Evolutionary conservation across 352 stramenopile species (phyloP).

Genomic region (Phytopythium cucurbitacearum): DNA sequence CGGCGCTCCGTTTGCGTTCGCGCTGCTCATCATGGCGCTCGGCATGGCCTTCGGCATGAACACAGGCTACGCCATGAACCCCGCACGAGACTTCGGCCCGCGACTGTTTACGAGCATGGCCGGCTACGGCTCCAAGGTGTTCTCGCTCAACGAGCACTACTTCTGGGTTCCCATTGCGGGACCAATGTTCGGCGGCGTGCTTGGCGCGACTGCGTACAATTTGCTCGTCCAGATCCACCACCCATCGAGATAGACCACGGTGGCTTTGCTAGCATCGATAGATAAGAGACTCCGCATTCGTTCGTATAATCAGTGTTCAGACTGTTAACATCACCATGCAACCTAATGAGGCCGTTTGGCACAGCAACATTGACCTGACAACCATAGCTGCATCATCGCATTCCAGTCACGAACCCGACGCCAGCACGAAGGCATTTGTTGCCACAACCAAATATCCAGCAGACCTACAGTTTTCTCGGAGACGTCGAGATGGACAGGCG

Average conservation of each 20-base stretch:
- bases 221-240: conserved; percentile 54
- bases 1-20: conserved; percentile 35
- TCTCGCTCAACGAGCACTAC: conserved; percentile 31
- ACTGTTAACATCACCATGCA: too few species aligned
- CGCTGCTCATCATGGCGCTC: conserved; percentile 49
- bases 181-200: conserved; percentile 33
- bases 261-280: too few species aligned
- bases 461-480: too few species aligned
- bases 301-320: too few species aligned
- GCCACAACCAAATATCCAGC: background rate
- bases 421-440: background rate
- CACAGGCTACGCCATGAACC: conserved; percentile 42
- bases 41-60: conserved; percentile 60
- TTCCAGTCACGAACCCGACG: background rate
- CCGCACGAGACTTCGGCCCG: conserved; percentile 29
- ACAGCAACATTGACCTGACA: too few species aligned
- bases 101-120: conserved; percentile 24
- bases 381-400: too few species aligned
- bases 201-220: conserved; percentile 41
- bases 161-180: conserved; percentile 57
- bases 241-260: background rate
- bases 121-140: conserved; percentile 32
- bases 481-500: too few species aligned
- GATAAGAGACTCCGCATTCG: too few species aligned
- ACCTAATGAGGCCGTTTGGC: too few species aligned